Evolutionary conservation across 106 monocot species (phyloP), one percentile per base, ranked within the genome.

Genomic region (Agapanthus africanus): DNA sequence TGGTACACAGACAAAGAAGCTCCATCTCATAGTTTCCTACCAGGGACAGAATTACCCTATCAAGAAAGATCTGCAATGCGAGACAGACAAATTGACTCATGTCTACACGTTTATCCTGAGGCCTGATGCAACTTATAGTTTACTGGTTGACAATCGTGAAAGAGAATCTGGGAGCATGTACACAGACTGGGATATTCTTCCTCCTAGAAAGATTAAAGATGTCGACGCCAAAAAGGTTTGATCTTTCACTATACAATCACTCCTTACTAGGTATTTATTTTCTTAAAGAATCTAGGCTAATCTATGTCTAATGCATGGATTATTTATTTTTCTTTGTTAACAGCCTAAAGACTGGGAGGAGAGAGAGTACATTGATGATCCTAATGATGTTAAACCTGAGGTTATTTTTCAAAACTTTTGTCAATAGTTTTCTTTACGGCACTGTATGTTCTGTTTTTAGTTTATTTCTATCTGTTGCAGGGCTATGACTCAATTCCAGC

Each of bases 281-380:
- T 50, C 21, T 21, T 19, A 21, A 21, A 50, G 50, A 2, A 50
- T 21, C n/a, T n/a, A n/a, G n/a, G n/a, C n/a, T n/a, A n/a, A n/a
- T n/a, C n/a, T n/a, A n/a, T n/a, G n/a, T n/a, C n/a, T n/a, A n/a
- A n/a, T n/a, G n/a, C n/a, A n/a, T n/a, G n/a, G 0, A 14, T 13
- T n/a, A n/a, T n/a, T n/a, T n/a, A n/a, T 39, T 30, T 16, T 35
- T 73, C 44, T 49, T 69, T 72, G 49, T 31, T 59, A 73, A 65
- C 79, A 97, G 97, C 97, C 97, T 14, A 86, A 79, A 73, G 89
- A 89, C 51, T 97, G 92, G 97, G 97, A 97, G 40, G 92, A 89
- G 6, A 78, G 73, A 67, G 92, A 97, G 54, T 97, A 87, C 51
- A 97, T 97, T 74, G 80, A 92, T 42, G 88, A 97, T 79, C 97